Conservation (phyloP, 2,329 filamentous ascomycete species). For the Cercospora janseana region DNA sequence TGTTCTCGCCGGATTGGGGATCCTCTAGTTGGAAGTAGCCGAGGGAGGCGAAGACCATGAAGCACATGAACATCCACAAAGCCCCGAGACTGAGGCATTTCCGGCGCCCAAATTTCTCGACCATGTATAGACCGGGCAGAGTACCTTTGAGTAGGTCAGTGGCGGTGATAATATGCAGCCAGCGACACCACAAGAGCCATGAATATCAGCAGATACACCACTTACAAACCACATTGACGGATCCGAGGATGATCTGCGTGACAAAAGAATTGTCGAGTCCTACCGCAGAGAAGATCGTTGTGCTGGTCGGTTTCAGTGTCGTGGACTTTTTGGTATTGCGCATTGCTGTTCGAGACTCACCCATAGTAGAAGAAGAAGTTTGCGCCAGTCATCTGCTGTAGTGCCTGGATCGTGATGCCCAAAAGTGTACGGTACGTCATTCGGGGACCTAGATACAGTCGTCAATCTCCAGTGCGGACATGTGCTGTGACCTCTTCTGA, state of each 20-base stretch:
- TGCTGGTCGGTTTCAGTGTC: not conserved
- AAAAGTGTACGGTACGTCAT: conserved; percentile 50
- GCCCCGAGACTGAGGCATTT: conserved; percentile 47
- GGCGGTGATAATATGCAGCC: too few relatives aligned
- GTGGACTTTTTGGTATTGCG: too few relatives aligned
- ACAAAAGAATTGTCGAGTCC: conserved; percentile 33
- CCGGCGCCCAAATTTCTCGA: conserved; percentile 49
- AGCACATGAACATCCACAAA: conserved; percentile 53
- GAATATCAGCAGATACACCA: too few relatives aligned
- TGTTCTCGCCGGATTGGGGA: conserved; percentile 25
- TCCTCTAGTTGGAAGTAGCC: conserved; percentile 43
- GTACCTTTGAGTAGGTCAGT: too few relatives aligned
- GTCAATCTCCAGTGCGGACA: too few relatives aligned
- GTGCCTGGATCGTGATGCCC: conserved; percentile 50
- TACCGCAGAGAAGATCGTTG: conserved; percentile 44
- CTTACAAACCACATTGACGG: conserved; percentile 47
- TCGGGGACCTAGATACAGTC: too few relatives aligned
- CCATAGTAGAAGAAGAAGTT: conserved; percentile 63
- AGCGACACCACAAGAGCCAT: too few relatives aligned
- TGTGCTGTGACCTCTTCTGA: too few relatives aligned
- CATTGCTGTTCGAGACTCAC: too few relatives aligned
- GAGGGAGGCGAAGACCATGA: conserved; percentile 51
- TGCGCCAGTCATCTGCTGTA: conserved; percentile 65
- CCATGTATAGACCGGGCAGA: conserved; percentile 46
- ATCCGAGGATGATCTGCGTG: conserved; percentile 45